Base-by-base conservation (phyloP, 495 filamentous ascomycete genomes). In the Talaromyces wortmannii region DNA sequence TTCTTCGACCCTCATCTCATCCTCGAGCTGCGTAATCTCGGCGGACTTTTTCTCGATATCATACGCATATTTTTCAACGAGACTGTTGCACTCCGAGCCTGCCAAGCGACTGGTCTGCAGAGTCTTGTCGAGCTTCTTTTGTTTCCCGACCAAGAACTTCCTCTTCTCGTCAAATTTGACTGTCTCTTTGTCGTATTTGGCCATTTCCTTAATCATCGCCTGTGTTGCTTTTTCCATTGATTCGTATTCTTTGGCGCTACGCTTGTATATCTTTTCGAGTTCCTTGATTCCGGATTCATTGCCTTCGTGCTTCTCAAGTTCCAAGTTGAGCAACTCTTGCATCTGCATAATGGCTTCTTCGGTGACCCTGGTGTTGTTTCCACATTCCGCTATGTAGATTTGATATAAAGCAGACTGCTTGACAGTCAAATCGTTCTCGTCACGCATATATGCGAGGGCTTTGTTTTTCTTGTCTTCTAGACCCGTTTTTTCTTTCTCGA, bases 91-190 rank as follows among this genome's bases (percentile, higher is more conserved):
- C 62, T 96, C 91, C 0, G 83, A 82, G 12, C 85, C 80, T 4
- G 86, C 83, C 18, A 84, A 77, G 30, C 80, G 83, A 62, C 78
- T 84, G 44, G 84, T 83, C 53, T 86, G 76, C 62, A 94, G 86
- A 0, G 88, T 75, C 69, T 97, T 97, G 61, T 98, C 91, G 10
- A 96, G 78, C 74, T 97, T 97, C 76, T 95, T 95, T 59, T 89
- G 83, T 73, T 97, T 98, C 55, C 83, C 84, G 3, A 77, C 72
- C 55, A 98, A 68, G 68, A 96, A 96, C 64, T 98, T 98, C 63
- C 87, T 84, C 77, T 97, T 97, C 68, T 97, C 94, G 53, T 97
- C 94, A 61, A 95, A 91, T 63, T 97, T 97, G 67, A 98, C 94
- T 33, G 84, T 83, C 64, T 97, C 94, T 62, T 96, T 96, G 61